Evolutionary conservation across 768 basidiomycete genomes (phyloP), one percentile per base, ranked within the genome.

Genomic region (Amanita exitialis): DNA sequence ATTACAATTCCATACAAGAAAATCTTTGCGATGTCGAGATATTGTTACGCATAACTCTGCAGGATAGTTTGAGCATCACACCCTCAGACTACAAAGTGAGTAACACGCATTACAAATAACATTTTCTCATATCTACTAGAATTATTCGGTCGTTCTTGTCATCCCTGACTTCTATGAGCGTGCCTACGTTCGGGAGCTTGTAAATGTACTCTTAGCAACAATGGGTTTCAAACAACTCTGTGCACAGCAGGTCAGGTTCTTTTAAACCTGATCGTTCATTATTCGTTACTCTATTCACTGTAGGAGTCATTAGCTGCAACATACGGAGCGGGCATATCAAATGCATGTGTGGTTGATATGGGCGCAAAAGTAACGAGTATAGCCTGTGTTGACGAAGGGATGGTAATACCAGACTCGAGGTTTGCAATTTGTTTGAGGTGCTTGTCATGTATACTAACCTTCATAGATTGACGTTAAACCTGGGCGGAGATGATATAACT

Each of bases 401-500:
- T 93, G 45, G 78, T 99, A 18, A 69, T 93, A 25, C 62, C 84
- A 4, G 96, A 99, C 58, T 91, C 92, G 2, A 78, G 94, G 93
- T 90, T 59, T 39, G 69, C 34, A 28, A 27, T 55, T 32, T 37
- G 8, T 15, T 54, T 49, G 12, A 44, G 18, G 28, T 35, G 7
- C 21, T 16, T 25, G 6, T 35, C 46, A 28, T 15, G 46, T 53
- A 44, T 37, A 35, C 43, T 15, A 32, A 16, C 35, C 42, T 41
- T 8, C 3, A 18, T 54, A 81, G 95, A 56, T 82, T 94, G 71
- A 73, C 77, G 21, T 73, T 98, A 43, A 84, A 83, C 58, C 86
- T 90, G 66, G 96, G 92, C 16, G 93, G 95, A 12, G 88, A 98
- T 64, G 96, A 96, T 66, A 85, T 99, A 61, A 96, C 95, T 3